Evolutionary conservation across 2,329 filamentous ascomycete species (phyloP).

Genomic region (Cryoendolithus antarcticus): DNA sequence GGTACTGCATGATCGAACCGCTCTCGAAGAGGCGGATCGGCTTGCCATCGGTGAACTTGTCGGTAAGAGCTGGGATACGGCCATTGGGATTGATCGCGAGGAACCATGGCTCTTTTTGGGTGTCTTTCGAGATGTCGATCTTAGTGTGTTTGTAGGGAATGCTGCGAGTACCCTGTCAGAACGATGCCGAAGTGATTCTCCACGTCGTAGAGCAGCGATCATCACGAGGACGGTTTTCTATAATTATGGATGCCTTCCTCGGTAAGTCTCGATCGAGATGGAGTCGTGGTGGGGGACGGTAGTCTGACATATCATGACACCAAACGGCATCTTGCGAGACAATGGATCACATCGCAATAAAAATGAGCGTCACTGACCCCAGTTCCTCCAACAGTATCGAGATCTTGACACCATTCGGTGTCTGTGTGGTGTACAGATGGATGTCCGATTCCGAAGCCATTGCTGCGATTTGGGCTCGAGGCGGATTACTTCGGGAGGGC

Average conservation of each 20-base stretch:
- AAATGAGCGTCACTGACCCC: constrained; percentile 24
- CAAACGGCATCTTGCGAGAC: too few species aligned
- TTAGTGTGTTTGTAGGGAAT: constrained; percentile 65
- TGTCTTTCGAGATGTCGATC: constrained; percentile 61
- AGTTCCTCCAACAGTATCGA: constrained; percentile 81
- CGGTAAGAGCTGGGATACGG: constrained; percentile 76
- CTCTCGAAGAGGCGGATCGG: constrained; percentile 70
- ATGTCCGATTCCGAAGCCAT: constrained; percentile 36
- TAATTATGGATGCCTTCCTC: constrained; percentile 9
- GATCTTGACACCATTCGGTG: constrained; percentile 83
- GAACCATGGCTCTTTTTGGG: constrained; percentile 81
- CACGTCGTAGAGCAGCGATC: too few species aligned
- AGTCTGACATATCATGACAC: too few species aligned
- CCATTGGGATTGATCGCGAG: constrained; percentile 87
- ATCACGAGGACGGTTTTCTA: neutral
- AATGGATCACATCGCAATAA: too few species aligned
- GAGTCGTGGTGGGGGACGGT: too few species aligned
- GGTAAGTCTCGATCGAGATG: too few species aligned
- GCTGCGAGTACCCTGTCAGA: constrained; percentile 7
- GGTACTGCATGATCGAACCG: constrained; percentile 72
- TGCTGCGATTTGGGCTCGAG: too few species aligned
- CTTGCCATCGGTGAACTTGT: constrained; percentile 62
- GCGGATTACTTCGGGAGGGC: too few species aligned
- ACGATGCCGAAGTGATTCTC: neutral
- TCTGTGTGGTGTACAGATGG: constrained; percentile 68